Evolutionary conservation across 805 yeast genomes (phyloP).

Genomic region (Starmerella khaoyaiensis): DNA sequence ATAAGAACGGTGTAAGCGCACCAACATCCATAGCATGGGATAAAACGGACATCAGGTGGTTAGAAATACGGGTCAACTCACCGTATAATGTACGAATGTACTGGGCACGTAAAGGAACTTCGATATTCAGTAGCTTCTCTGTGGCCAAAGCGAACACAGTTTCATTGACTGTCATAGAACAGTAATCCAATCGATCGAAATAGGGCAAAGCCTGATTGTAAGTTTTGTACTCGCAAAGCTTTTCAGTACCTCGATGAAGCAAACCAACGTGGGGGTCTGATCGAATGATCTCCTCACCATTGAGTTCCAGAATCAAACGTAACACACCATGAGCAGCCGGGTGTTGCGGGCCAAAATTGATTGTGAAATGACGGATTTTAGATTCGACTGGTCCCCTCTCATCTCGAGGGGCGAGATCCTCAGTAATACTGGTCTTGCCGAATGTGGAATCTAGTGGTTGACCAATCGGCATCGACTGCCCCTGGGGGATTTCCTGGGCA

Average conservation of each 20-base stretch:
- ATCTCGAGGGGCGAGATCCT: conserved; percentile 23
- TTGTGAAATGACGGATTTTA: conserved; percentile 73
- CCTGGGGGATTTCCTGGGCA: conserved; percentile 19
- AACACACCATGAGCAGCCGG: conserved; percentile 92
- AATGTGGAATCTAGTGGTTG: conserved; percentile 25
- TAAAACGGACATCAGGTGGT: conserved; percentile 74
- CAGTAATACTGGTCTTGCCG: conserved; percentile 25
- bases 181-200: conserved; percentile 78
- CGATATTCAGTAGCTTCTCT: conserved; percentile 71
- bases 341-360: conserved; percentile 87
- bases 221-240: conserved; percentile 73
- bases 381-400: conserved; percentile 23
- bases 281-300: conserved; percentile 79
- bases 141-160: conserved; percentile 72
- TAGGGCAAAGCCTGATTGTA: conserved; percentile 81
- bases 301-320: conserved; percentile 70
- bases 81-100: conserved; percentile 77
- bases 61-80: conserved; percentile 70
- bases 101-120: conserved; percentile 73
- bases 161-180: conserved; percentile 80
- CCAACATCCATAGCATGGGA: conserved; percentile 93
- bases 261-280: conserved; percentile 84
- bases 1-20: conserved; percentile 80
- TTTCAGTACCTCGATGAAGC: conserved; percentile 80
- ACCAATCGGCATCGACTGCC: conserved; percentile 24